Conservation (phyloP, 768 basidiomycete genomes). For the Asterophora lycoperdoides region DNA sequence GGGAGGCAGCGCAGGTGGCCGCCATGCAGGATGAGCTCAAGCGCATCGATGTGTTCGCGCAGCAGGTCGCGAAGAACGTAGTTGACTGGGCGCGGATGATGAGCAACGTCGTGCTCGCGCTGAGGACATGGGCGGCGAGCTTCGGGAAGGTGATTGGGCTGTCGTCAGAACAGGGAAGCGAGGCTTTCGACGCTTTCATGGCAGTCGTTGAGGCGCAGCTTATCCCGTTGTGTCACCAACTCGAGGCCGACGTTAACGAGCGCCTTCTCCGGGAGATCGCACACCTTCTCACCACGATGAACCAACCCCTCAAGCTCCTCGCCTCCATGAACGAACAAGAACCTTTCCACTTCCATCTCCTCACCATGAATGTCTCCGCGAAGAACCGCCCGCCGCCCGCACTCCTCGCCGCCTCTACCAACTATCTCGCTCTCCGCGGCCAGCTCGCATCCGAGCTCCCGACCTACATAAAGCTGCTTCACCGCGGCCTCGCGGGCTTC, state of each 20-base stretch:
- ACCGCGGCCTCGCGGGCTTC: slow-evolving; percentile 53
- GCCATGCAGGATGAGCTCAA: slow-evolving; percentile 54
- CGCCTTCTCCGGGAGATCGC: slow-evolving; percentile 55
- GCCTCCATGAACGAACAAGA: slow-evolving; percentile 71
- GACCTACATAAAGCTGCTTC: slow-evolving; percentile 50
- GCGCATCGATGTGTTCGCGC: slow-evolving; percentile 51
- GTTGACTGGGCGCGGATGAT: slow-evolving; percentile 59
- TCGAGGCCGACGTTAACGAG: slow-evolving; percentile 51
- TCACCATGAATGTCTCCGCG: slow-evolving; percentile 57
- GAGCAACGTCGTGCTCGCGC: slow-evolving; percentile 41
- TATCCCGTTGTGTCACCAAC: slow-evolving; percentile 45
- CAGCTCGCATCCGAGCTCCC: slow-evolving; percentile 74
- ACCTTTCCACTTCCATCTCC: slow-evolving; percentile 65
- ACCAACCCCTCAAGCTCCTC: slow-evolving; percentile 60
- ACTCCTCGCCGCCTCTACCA: slow-evolving; percentile 68
- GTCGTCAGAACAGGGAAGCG: slow-evolving; percentile 39
- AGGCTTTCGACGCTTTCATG: slow-evolving; percentile 72
- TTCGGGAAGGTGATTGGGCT: slow-evolving; percentile 70
- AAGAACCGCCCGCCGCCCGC: slow-evolving; percentile 65
- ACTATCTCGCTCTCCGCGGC: slow-evolving; percentile 72
- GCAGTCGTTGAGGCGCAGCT: slow-evolving; percentile 52
- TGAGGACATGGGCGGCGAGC: slow-evolving; percentile 58
- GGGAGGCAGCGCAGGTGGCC: slow-evolving; percentile 50
- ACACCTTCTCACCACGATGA: slow-evolving; percentile 53
- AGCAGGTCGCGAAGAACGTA: slow-evolving; percentile 57